These are phyloP conservation scores for Lotus japonicus DNA, from an alignment of 306 rosid species.

Conservation along the genomic window DNA sequence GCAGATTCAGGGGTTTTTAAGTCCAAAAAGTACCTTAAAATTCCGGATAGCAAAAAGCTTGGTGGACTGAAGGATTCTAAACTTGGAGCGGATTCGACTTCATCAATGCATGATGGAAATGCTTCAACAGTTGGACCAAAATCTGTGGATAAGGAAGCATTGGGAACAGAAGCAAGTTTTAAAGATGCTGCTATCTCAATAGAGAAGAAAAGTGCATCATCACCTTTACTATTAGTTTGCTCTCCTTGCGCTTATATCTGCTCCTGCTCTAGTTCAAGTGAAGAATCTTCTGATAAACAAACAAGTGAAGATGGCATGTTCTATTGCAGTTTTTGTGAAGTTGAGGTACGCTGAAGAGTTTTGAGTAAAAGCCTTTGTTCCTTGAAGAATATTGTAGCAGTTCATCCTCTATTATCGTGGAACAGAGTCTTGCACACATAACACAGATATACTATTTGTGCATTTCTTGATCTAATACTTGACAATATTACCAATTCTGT, in stretches of 20 bases:
- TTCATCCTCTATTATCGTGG: not conserved
- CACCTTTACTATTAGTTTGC: slow-evolving; percentile 43
- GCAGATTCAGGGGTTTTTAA: slow-evolving; percentile 92
- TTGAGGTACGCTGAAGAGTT: slow-evolving; percentile 65
- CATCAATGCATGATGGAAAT: slow-evolving; percentile 55
- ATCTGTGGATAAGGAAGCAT: slow-evolving; percentile 46
- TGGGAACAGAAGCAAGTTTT: slow-evolving; percentile 41
- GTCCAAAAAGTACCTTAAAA: slow-evolving; percentile 74
- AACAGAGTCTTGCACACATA: not conserved
- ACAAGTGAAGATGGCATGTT: slow-evolving; percentile 95
- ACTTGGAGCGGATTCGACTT: slow-evolving; percentile 59
- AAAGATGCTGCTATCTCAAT: slow-evolving; percentile 33
- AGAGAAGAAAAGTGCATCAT: slow-evolving; percentile 29
- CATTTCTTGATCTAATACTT: not conserved
- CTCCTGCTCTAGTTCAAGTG: slow-evolving; percentile 43
- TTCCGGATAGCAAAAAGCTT: slow-evolving; percentile 49
- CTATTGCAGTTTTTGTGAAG: slow-evolving; percentile 97
- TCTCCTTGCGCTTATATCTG: slow-evolving; percentile 74
- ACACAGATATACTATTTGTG: not conserved
- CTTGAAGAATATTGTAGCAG: not conserved
- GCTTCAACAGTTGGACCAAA: slow-evolving; percentile 50
- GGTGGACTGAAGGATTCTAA: slow-evolving; percentile 46
- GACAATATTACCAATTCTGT: slow-evolving; percentile 1
- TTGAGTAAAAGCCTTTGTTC: not conserved
- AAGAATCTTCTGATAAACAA: slow-evolving; percentile 55